Base-by-base conservation (phyloP, 1,284 basidiomycete genomes). In the Moniliophthora roreri region DNA sequence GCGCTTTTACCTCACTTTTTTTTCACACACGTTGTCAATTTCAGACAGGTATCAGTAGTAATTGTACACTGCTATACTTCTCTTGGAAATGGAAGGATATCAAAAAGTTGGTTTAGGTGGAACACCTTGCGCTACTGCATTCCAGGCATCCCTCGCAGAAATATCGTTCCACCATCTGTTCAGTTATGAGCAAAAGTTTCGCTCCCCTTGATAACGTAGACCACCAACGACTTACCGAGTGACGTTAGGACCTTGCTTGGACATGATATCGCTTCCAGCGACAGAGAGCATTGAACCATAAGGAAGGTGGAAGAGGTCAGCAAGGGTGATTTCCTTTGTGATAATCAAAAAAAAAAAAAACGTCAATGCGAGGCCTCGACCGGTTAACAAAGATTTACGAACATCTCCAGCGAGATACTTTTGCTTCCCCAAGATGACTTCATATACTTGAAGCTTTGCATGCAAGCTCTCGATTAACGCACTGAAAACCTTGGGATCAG, bases 401-500 rank as follows among this genome's bases (percentile, higher is more conserved):
- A 78, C 75, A 55, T 82, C 65, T 1, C 80, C 81, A 26, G 72
- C 78, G 15, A 82, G 58, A 58, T 77, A 83, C 56, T 73, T 77
- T 50, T 78, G 73, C 64, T 79, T 82, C 47, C 68, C 61, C 24
- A 85, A 66, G 46, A 85, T 76, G 4, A 52, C 56, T 56, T 84
- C 79, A 61, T 83, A 84, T 0, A 65, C 79, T 32, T 76, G 67
- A 21, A 84, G 67, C 54, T 74, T 78, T 6, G 46, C 54, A 4
- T 69, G 62, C 9, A 82, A 65, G 0, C 53, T 60, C 0, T 48
- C 56, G 20, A 69, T 63, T 11, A 67, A 60, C 6, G 62, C 58
- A 11, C 71, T 59, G 21, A 73, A 70, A 0, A 58, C 58, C 5
- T 35, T 61, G 18, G 63, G 49, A 60, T 41, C 23, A 23, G 40